Evolutionary conservation across 192 early-diverging fungal genomes (phyloP).

Genomic region (Umbelopsis isabellina): DNA sequence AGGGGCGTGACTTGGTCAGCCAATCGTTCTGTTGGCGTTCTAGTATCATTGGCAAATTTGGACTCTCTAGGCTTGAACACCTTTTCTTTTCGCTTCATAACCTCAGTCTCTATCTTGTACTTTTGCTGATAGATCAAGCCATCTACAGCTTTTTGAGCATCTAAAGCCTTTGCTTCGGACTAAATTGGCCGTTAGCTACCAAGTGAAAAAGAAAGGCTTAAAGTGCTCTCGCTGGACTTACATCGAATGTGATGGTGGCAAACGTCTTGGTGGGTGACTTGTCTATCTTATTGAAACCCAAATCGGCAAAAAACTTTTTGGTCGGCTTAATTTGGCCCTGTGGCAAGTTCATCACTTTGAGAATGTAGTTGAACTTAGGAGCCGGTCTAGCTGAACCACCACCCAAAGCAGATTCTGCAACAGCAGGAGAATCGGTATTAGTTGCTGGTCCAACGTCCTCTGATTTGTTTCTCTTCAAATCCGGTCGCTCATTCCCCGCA

Average conservation of each 20-base stretch:
- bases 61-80: slow-evolving; percentile 10
- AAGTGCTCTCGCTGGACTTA: slow-evolving; percentile 17
- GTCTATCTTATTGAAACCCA: slow-evolving; percentile 24
- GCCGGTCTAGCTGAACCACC: not conserved
- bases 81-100: slow-evolving; percentile 69
- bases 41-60: slow-evolving; percentile 38
- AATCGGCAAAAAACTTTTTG: slow-evolving; percentile 32
- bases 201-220: not conserved
- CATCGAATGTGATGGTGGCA: slow-evolving; percentile 32
- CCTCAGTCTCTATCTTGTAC: slow-evolving; percentile 21
- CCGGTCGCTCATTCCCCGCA: not conserved
- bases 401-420: not conserved
- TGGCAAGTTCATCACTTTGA: slow-evolving; percentile 34
- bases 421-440: slow-evolving; percentile 1
- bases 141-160: slow-evolving; percentile 21
- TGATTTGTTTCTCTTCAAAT: slow-evolving; percentile 24
- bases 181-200: not conserved
- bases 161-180: slow-evolving; percentile 30
- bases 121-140: slow-evolving; percentile 24
- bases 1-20: slow-evolving; percentile 75
- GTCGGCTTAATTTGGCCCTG: slow-evolving; percentile 11
- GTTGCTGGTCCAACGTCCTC: slow-evolving; percentile 10
- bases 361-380: slow-evolving; percentile 16
- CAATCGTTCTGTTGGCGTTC: slow-evolving; percentile 62
- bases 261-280: slow-evolving; percentile 37